Evolutionary conservation across 805 yeast genomes (phyloP), one percentile per base, ranked within the genome.

Genomic region (Barnettozyma vustinii): DNA sequence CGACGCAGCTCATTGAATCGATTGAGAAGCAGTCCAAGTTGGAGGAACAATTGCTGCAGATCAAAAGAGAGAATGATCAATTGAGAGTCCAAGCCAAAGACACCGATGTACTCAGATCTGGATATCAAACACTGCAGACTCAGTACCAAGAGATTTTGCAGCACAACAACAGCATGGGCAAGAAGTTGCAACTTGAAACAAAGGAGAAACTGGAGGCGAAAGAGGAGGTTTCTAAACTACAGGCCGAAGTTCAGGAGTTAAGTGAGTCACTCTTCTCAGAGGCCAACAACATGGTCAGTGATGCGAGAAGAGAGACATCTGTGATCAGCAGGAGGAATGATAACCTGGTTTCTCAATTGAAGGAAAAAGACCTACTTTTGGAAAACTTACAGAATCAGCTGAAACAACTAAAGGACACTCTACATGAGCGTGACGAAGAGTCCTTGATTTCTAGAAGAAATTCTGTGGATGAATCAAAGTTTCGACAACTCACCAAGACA

Each of bases 231-330:
- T 71, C 76, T 42, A 74, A 76, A 50, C 66, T 88, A 45, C 79
- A 83, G 52, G 78, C 74, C 30, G 96, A 88, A 61, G 85, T 88
- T 35, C 94, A 87, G 60, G 96, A 87, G 37, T 67, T 88, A 42
- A 79, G 90, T 1, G 87, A 83, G 1, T 80, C 90, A 1, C 67
- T 88, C 30, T 88, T 88, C 61, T 84, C 80, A 53, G 94, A 89
- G 61, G 96, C 96, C 13, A 88, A 88, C 61, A 75, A 76, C 44
- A 87, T 87, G 87, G 96, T 88, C 7, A 80, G 84, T 44, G 79
- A 82, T 52, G 96, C 96, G 0, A 79, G 87, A 51, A 73, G 80
- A 46, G 85, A 83, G 49, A 77, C 83, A 5, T 75, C 82, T 59
- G 80, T 78, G 32, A 72, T 72, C 52, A 80, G 82, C 56, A 65